A percentile compares a stretch with the other conserved stretches of the same genome.
Conservation (phyloP, 352 stramenopile species). For the Paralagenidium karlingii region DNA sequence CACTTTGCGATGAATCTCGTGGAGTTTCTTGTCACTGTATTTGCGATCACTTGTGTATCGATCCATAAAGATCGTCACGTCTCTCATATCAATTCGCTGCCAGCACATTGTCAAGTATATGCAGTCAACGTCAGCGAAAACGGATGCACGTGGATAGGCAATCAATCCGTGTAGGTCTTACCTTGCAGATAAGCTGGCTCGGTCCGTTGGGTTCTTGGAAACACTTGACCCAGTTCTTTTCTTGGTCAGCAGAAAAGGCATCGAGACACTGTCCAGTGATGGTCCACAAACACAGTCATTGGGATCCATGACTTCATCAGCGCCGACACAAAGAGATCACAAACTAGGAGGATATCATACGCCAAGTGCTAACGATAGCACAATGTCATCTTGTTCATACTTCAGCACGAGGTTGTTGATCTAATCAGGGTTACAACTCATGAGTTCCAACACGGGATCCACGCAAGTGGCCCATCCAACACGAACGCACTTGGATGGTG, state of each 20-base stretch:
- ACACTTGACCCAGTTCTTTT: constrained; percentile 32
- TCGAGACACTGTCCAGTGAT: constrained; percentile 36
- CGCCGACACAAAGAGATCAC: background rate
- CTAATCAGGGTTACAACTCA: constrained; percentile 7
- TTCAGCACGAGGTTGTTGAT: constrained; percentile 84
- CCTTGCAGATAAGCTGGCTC: constrained; percentile 42
- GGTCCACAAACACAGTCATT: background rate
- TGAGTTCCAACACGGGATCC: background rate
- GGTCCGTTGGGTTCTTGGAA: constrained; percentile 50
- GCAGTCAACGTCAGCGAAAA: background rate
- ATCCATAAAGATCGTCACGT: constrained; percentile 78
- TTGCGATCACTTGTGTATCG: constrained; percentile 52
- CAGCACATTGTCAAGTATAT: constrained; percentile 2
- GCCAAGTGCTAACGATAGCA: constrained; percentile 70
- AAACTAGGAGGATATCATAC: constrained; percentile 14
- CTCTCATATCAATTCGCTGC: constrained; percentile 50
- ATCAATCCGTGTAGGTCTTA: constrained; percentile 6
- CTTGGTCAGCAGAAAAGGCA: constrained; percentile 56
- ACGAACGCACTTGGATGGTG: constrained; percentile 35
- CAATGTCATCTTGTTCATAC: constrained; percentile 79
- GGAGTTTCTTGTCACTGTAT: constrained; percentile 11
- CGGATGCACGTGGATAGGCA: background rate
- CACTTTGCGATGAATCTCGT: constrained; percentile 45
- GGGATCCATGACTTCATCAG: background rate
- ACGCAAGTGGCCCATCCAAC: background rate